Evolutionary conservation across 208 protist genomes (phyloP).

Genomic region (Jaenimonas drosophilae): DNA sequence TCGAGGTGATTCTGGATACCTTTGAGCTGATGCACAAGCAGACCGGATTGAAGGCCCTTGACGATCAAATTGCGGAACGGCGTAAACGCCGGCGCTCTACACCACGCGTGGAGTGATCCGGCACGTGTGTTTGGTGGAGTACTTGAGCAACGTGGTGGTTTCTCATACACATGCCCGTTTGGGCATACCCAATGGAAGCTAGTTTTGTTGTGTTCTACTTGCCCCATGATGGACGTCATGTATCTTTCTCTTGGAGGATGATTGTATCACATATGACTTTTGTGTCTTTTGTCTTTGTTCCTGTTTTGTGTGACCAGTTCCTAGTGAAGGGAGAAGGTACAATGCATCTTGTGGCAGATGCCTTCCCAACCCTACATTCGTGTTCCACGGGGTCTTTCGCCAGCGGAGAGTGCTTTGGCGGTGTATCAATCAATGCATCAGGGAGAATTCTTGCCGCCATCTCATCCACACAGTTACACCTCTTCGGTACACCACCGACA

Average conservation of each 20-base stretch:
- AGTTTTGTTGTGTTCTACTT: background rate
- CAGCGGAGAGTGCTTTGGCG: too few species aligned
- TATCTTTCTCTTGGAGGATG: background rate
- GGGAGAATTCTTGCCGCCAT: background rate
- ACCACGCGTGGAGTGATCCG: background rate
- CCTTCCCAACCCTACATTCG: too few species aligned
- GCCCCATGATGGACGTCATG: background rate
- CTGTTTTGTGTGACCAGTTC: background rate
- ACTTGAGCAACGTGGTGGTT: background rate
- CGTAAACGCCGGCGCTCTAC: conserved; percentile 27
- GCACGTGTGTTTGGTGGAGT: too few species aligned
- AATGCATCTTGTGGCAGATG: background rate
- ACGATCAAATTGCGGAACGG: conserved; percentile 48
- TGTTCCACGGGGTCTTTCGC: too few species aligned
- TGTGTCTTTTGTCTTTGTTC: conserved; percentile 1
- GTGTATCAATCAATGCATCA: background rate
- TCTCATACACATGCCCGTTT: background rate
- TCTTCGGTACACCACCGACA: conserved; percentile 30
- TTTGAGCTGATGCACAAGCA: conserved; percentile 67
- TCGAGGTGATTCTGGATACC: conserved; percentile 58
- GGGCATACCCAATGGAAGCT: background rate
- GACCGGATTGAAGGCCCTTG: conserved; percentile 42
- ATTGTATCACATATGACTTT: background rate
- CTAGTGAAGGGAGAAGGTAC: background rate
- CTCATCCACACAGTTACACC: conserved; percentile 9